Base-by-base conservation (phyloP, 163 green algal species). In the Scenedesmus sp. region DNA sequence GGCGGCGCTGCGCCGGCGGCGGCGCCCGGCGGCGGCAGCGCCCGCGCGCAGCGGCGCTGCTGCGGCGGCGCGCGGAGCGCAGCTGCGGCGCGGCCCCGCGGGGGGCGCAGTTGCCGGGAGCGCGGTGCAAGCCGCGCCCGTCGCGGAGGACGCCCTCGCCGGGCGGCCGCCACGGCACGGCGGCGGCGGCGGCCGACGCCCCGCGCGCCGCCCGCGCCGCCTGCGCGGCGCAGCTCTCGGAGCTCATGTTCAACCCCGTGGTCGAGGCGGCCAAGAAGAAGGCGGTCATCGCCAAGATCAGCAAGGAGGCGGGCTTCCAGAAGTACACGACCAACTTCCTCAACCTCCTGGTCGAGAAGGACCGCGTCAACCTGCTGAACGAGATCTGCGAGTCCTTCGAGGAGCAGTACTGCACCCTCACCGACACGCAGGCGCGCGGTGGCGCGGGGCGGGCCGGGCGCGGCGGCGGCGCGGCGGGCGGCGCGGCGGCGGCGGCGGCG, bases 271-370 rank as follows among this genome's bases (percentile, higher is more conserved):
- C 92, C 24, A 93, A 98, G 87, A 98, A 98, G 91, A 94, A 93
- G 80, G 85, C 93, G 1, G 82, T 99, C 31, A 73, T 99, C 44
- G 78, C 86, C 42, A 94, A 89, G 50, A 81, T 99, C 42, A 90
- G 83, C 50, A 90, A 92, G 66, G 94, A 99, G 81, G 92, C 87
- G 6, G 85, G 79, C 36, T 94, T 97, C 81, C 89, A 88, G 48
- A 67, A 81, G 65, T 93, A 94, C 89, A 98, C 94, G 39, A 67
- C 85, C 73, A 98, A 98, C 92, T 99, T 98, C 84, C 84, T 99
- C 33, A 93, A 94, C 81, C 82, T 99, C 65, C 83, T 99, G 60
- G 83, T 98, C 10, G 91, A 97, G 86, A 96, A 97, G 85, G 91
- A 95, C 85, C 90, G 96, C 62, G 85, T 97, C 5, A 81, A 92